phyloP scores from a whole-genome alignment of 225 moss, liverwort and hornwort genomes.

The Anthoceros angustus region DNA sequence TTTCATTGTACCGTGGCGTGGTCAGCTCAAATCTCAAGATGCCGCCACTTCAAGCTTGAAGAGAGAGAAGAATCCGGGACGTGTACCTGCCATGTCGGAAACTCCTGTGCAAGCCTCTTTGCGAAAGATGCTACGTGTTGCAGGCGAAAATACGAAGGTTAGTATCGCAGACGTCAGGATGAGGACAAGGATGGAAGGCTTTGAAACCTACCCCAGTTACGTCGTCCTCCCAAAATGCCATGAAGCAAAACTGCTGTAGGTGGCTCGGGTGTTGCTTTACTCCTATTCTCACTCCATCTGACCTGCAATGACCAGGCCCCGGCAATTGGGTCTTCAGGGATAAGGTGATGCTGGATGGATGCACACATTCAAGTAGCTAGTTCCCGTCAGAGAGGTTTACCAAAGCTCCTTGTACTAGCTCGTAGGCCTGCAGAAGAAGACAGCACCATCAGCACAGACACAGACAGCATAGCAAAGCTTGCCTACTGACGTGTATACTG shows the following conservation, averaged over 20 bases:
- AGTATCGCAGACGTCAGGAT: background rate
- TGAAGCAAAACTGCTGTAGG: slow-evolving; percentile 85
- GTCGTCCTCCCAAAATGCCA: slow-evolving; percentile 77
- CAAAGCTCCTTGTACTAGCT: slow-evolving; percentile 56
- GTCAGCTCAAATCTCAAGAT: no score
- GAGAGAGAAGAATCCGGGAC: no score
- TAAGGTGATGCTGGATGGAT: background rate
- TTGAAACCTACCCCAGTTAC: slow-evolving; percentile 54
- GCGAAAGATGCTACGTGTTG: slow-evolving; percentile 61
- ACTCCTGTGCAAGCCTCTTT: slow-evolving; percentile 77
- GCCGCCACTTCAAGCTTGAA: background rate
- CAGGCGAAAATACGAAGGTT: background rate
- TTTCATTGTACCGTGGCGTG: no score
- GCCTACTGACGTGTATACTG: background rate
- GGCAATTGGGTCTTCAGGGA: slow-evolving; percentile 5
- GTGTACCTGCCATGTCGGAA: slow-evolving; percentile 83
- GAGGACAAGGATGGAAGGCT: background rate
- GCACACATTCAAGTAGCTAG: background rate
- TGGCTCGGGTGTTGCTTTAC: slow-evolving; percentile 53
- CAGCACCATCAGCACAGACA: background rate
- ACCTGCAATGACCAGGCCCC: slow-evolving; percentile 19
- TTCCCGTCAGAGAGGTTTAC: slow-evolving; percentile 16
- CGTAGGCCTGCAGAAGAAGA: slow-evolving; percentile 29
- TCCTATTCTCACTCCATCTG: slow-evolving; percentile 66
- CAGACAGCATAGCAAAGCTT: background rate